These are phyloP conservation scores for Melastoma candidum DNA, from an alignment of 441 rosid genomes.

Conservation along the genomic window DNA sequence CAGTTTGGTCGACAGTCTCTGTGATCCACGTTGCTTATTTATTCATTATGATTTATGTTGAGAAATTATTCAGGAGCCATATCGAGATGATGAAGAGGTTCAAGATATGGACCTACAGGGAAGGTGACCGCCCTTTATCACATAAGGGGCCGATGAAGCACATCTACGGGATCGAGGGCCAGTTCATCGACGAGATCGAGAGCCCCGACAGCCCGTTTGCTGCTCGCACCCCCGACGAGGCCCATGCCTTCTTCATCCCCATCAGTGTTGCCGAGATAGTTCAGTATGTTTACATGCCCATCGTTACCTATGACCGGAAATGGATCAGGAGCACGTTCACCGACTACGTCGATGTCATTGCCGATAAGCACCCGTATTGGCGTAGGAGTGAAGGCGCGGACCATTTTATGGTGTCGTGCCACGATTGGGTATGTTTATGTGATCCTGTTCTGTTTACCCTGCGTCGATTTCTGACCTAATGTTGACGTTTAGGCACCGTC, in stretches of 20 bases:
- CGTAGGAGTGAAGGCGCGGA: conserved; percentile 71
- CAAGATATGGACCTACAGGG: conserved; percentile 67
- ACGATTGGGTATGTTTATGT: conserved; percentile 55
- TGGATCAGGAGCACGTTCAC: conserved; percentile 37
- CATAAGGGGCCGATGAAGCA: conserved; percentile 58
- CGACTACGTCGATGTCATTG: conserved; percentile 43
- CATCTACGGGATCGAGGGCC: conserved; percentile 66
- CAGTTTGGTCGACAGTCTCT: too few relatives aligned
- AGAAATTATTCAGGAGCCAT: conserved; percentile 45
- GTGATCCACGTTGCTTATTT: too few relatives aligned
- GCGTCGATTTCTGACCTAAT: neutral
- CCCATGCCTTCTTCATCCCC: conserved; percentile 38
- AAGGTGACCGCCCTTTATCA: conserved; percentile 62
- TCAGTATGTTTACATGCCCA: conserved; percentile 40
- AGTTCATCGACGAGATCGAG: conserved; percentile 55
- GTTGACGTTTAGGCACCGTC: conserved; percentile 40
- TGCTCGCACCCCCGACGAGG: conserved; percentile 42
- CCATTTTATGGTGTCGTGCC: conserved; percentile 75
- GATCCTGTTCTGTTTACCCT: neutral
- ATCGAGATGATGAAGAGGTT: conserved; percentile 65
- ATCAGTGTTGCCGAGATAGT: conserved; percentile 43
- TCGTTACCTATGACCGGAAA: conserved; percentile 31
- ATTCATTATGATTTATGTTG: neutral
- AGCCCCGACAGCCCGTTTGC: conserved; percentile 28
- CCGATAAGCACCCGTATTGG: conserved; percentile 57